Evolutionary conservation across 306 rosid species (phyloP).

Genomic region (Quercus ilex): DNA sequence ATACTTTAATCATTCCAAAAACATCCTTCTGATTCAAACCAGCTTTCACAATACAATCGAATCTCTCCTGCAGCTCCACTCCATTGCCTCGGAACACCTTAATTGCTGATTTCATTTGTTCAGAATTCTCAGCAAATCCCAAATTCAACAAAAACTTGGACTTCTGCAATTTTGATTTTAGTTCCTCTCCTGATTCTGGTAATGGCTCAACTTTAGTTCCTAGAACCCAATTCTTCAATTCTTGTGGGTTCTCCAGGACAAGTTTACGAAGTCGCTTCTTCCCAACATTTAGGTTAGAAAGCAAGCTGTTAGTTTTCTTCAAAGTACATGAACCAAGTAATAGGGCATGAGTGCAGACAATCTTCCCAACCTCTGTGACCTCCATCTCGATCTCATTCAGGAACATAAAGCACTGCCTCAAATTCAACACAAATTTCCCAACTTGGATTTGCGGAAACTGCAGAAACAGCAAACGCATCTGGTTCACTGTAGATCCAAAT

Average conservation of each 20-base stretch:
- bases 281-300: conserved; percentile 49
- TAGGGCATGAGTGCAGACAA: conserved; percentile 45
- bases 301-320: conserved; percentile 53
- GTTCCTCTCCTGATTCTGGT: conserved; percentile 20
- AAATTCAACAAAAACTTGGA: conserved; percentile 54
- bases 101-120: conserved; percentile 35
- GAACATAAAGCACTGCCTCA: conserved; percentile 43
- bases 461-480: conserved; percentile 40
- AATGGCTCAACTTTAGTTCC: conserved; percentile 49
- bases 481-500: conserved; percentile 46
- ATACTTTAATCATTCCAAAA: conserved; percentile 39
- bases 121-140: conserved; percentile 53
- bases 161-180: conserved; percentile 26
- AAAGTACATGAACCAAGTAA: conserved; percentile 52
- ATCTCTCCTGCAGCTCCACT: conserved; percentile 75
- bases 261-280: conserved; percentile 49
- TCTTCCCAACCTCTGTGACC: conserved; percentile 44
- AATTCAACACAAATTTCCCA: conserved; percentile 45
- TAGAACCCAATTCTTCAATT: conserved; percentile 51
- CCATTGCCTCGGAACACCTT: conserved; percentile 70
- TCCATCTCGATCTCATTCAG: conserved; percentile 61
- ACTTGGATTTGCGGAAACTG: conserved; percentile 54
- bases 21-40: conserved; percentile 57
- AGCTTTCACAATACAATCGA: conserved; percentile 60
- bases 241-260: conserved; percentile 59